phyloP scores from a whole-genome alignment of 2,329 filamentous ascomycete genomes.

The Pestalotiopsis sp. region DNA sequence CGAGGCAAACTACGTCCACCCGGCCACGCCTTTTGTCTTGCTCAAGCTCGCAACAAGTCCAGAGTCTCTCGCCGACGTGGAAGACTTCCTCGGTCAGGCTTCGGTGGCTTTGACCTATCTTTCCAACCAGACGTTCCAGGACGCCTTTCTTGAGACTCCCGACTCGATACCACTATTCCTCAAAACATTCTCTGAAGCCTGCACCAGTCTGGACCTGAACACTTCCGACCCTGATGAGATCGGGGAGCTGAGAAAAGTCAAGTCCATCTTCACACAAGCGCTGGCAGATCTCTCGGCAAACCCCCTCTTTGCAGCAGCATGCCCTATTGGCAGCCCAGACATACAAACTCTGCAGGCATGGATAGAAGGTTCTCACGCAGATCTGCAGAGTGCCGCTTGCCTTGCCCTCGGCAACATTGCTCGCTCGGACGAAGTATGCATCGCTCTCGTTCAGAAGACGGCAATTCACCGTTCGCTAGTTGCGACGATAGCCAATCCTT shows the following conservation, averaged over 20 bases:
- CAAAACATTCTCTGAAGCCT: conserved; percentile 48
- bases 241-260: conserved; percentile 49
- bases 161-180: conserved; percentile 47
- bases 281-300: conserved; percentile 55
- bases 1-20: conserved; percentile 47
- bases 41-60: conserved; percentile 49
- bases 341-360: conserved; percentile 48
- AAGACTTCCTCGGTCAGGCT: conserved; percentile 55
- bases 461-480: conserved; percentile 48
- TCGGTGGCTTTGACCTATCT: conserved; percentile 60
- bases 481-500: conserved; percentile 43
- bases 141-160: conserved; percentile 43
- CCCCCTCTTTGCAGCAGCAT: conserved; percentile 45
- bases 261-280: conserved; percentile 51
- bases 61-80: conserved; percentile 46
- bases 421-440: conserved; percentile 57
- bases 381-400: conserved; percentile 60
- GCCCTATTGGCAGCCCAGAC: conserved; percentile 45
- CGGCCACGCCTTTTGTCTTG: conserved; percentile 50
- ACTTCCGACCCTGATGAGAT: conserved; percentile 51
- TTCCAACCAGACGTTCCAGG: conserved; percentile 53
- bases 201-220: conserved; percentile 41
- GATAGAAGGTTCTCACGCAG: conserved; percentile 42
- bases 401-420: conserved; percentile 64
- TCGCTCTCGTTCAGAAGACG: conserved; percentile 49